These are phyloP conservation scores for Chaetoscypha palmicola DNA, from an alignment of 2,329 filamentous ascomycete genomes.

Conservation along the genomic window DNA sequence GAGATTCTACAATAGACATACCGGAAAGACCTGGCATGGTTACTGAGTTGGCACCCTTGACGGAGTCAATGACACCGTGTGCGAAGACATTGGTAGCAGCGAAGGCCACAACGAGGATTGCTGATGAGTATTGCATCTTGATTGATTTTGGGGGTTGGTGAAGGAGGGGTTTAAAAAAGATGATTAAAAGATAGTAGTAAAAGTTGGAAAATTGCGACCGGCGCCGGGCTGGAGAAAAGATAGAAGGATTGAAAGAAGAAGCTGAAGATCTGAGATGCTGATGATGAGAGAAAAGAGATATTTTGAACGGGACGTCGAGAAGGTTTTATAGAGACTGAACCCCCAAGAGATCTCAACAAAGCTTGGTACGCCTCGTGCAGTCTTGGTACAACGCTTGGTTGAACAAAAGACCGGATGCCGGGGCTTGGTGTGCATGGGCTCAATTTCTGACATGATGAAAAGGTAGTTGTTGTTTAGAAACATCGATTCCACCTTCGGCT, in stretches of 20 bases:
- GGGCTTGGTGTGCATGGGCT: constrained; percentile 13
- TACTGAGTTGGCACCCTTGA: constrained; percentile 52
- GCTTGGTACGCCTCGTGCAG: constrained; percentile 1
- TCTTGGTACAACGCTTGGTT: constrained; percentile 17
- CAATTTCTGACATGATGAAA: constrained; percentile 16
- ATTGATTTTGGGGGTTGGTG: constrained; percentile 9
- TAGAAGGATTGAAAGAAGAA: constrained; percentile 20
- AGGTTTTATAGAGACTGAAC: constrained; percentile 22
- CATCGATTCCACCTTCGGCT: constrained; percentile 9
- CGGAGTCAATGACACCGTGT: constrained; percentile 48
- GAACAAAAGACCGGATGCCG: constrained; percentile 22
- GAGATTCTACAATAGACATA: constrained; percentile 29
- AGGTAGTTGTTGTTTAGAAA: constrained; percentile 18
- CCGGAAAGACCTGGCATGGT: constrained; percentile 54
- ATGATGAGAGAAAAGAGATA: constrained; percentile 21
- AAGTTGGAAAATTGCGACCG: constrained; percentile 20
- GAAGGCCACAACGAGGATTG: constrained; percentile 38
- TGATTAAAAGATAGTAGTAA: constrained; percentile 12
- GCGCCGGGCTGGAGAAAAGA: constrained; percentile 24
- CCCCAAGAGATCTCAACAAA: constrained; percentile 8
- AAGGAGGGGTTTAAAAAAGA: constrained; percentile 7
- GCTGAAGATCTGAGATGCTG: constrained; percentile 24
- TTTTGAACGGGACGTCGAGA: constrained; percentile 14
- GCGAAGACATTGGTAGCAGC: constrained; percentile 39
- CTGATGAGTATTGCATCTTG: constrained; percentile 39